Evolutionary conservation across 345 rosid genomes (phyloP).

Genomic region (Tarenaya hassleriana): DNA sequence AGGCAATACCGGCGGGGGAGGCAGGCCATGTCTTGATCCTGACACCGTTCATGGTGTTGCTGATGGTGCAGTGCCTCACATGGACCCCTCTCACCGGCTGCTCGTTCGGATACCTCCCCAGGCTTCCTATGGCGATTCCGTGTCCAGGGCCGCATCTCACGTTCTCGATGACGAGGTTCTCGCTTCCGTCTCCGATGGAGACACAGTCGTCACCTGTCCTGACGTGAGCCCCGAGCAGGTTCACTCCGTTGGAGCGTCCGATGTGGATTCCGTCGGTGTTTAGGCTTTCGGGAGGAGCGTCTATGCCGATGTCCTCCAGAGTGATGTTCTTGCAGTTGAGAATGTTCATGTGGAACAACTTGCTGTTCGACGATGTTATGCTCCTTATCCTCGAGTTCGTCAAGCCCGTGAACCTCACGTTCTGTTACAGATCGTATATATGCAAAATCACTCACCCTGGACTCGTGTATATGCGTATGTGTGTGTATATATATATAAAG

Average conservation of each 20-base stretch:
- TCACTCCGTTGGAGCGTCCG: conserved; percentile 40
- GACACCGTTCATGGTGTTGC: conserved; percentile 11
- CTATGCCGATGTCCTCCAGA: conserved; percentile 18
- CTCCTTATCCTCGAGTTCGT: conserved; percentile 18
- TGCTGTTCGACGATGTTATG: conserved; percentile 41
- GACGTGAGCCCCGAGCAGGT: conserved; percentile 31
- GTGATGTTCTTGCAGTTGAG: conserved; percentile 36
- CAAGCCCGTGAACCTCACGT: conserved; percentile 20
- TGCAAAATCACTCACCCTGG: no score
- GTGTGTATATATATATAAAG: no score
- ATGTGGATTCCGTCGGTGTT: conserved; percentile 48
- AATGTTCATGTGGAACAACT: conserved; percentile 38
- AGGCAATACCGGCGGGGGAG: neutral
- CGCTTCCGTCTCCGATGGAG: conserved; percentile 44
- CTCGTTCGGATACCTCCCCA: conserved; percentile 10
- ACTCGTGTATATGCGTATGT: no score
- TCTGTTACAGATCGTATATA: conserved; percentile 17
- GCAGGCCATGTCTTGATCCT: conserved; percentile 25
- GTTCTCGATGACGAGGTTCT: conserved; percentile 30
- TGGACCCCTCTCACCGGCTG: neutral
- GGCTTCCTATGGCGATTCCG: conserved; percentile 41
- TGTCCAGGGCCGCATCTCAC: conserved; percentile 71
- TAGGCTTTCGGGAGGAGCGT: conserved; percentile 21
- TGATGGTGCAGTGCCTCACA: conserved; percentile 8
- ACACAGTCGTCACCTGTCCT: conserved; percentile 62